Base-by-base conservation (phyloP, 1,284 basidiomycete genomes). In the Cutaneotrichosporon sp. region DNA sequence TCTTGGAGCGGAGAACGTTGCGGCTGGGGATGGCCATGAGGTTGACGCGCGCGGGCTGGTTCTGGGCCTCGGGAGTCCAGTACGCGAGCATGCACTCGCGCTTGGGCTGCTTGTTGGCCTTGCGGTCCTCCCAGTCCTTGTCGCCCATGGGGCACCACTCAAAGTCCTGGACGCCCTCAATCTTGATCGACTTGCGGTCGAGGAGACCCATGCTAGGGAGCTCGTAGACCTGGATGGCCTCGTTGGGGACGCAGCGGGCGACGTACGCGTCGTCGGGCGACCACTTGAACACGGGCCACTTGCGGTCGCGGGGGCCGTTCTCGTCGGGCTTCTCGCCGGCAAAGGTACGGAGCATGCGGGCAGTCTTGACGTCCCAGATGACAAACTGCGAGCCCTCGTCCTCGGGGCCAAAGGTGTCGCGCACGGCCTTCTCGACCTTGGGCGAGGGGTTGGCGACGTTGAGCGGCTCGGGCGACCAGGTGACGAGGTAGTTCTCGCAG, bases 301-400 rank as follows among this genome's bases (percentile, higher is more conserved):
- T 43, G 58, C 56, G 58, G 69, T 87, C 71, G 65, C 78, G 67
- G 64, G 79, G 67, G 47, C 70, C 66, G 34, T 84, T 82, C 42
- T 86, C 87, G 62, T 81, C 83, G 42, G 69, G 63, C 60, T 79
- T 77, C 71, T 82, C 81, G 59, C 80, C 79, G 22, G 92, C 89
- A 82, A 99, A 99, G 2, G 95, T 95, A 62, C 97, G 91, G 58
- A 99, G 86, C 33, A 98, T 86, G 70, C 91, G 86, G 34, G 92
- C 92, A 18, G 95, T 90, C 80, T 93, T 92, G 81, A 97, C 88
- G 72, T 99, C 95, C 97, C 97, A 99, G 27, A 99, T 87, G 60
- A 95, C 97, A 67, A 98, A 87, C 73, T 95, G 91, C 82, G 97
- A 95, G 43, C 95, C 97, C 81, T 97, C 94, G 78, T 99, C 97